These are phyloP conservation scores for Zygoascus flipseniorum DNA, from an alignment of 805 yeast genomes.

Conservation along the genomic window DNA sequence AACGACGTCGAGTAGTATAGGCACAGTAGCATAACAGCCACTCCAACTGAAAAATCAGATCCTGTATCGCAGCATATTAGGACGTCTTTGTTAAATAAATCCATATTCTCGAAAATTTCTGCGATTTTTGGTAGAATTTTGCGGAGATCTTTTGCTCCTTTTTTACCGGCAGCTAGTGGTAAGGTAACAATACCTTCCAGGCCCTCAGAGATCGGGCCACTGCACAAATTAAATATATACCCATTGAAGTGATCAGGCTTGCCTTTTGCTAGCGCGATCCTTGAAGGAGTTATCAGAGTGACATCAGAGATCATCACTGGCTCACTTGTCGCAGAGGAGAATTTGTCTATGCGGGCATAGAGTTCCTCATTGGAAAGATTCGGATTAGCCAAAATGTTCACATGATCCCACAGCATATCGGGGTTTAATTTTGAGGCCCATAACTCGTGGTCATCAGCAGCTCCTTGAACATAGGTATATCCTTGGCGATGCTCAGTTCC, in stretches of 20 bases:
- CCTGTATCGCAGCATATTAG: conserved; percentile 57
- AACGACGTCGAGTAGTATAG: conserved; percentile 38
- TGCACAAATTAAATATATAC: neutral
- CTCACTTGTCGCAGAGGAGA: neutral
- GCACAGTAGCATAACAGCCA: conserved; percentile 46
- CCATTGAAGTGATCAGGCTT: neutral
- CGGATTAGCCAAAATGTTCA: conserved; percentile 12
- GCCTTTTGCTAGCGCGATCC: conserved; percentile 9
- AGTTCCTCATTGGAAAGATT: conserved; percentile 10
- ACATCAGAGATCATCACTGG: neutral
- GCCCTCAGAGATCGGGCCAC: neutral
- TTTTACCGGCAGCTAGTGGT: conserved; percentile 37
- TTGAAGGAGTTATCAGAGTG: conserved; percentile 2
- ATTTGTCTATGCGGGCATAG: conserved; percentile 7
- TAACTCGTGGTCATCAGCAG: conserved; percentile 88
- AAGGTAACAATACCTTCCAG: neutral
- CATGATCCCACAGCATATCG: conserved; percentile 44
- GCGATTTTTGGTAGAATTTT: conserved; percentile 37
- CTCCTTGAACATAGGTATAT: conserved; percentile 74
- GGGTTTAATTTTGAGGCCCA: conserved; percentile 63
- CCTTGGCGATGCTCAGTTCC: conserved; percentile 42
- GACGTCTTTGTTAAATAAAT: conserved; percentile 18
- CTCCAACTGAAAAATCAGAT: conserved; percentile 56
- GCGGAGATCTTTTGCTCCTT: conserved; percentile 58
- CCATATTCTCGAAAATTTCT: conserved; percentile 16